Conservation (phyloP, 2,329 filamentous ascomycete species). For the Penicillium sp. region DNA sequence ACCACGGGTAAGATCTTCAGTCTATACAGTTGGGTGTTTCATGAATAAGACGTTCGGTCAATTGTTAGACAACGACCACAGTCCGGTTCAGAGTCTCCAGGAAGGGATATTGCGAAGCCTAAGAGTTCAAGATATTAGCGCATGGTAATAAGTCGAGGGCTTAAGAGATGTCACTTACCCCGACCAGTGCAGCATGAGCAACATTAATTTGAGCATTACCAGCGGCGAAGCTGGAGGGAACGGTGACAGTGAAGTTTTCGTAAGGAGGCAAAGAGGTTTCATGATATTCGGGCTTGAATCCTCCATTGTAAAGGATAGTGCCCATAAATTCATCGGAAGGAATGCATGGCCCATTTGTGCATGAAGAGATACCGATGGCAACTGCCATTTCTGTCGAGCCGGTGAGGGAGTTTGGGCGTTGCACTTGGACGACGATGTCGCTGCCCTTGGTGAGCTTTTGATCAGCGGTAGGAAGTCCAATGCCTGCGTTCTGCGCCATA, state of each 20-base stretch:
- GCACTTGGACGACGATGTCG: constrained; percentile 34
- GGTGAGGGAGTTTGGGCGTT: constrained; percentile 36
- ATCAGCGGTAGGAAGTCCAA: constrained; percentile 30
- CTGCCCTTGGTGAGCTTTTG: constrained; percentile 26
- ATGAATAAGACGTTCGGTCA: background rate
- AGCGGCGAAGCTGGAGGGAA: constrained; percentile 23
- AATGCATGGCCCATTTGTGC: constrained; percentile 23
- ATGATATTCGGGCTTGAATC: constrained; percentile 35
- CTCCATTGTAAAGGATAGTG: constrained; percentile 33
- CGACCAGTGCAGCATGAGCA: constrained; percentile 36
- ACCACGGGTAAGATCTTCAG: too few species aligned
- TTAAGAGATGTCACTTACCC: constrained; percentile 28
- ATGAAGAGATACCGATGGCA: constrained; percentile 38
- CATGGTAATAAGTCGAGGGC: background rate
- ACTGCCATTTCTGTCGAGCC: constrained; percentile 33
- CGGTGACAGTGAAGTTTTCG: constrained; percentile 37
- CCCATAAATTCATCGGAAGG: constrained; percentile 29
- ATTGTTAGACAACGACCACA: constrained; percentile 26
- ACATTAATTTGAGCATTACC: constrained; percentile 32
- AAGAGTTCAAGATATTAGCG: constrained; percentile 8
- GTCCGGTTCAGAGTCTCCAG: constrained; percentile 33
- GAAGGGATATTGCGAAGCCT: constrained; percentile 31
- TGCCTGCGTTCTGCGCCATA: constrained; percentile 33
- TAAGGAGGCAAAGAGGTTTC: constrained; percentile 30
- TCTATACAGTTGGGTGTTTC: too few species aligned